These are phyloP conservation scores for Lyophyllum shimeji DNA, from an alignment of 768 basidiomycete species.

Conservation along the genomic window DNA sequence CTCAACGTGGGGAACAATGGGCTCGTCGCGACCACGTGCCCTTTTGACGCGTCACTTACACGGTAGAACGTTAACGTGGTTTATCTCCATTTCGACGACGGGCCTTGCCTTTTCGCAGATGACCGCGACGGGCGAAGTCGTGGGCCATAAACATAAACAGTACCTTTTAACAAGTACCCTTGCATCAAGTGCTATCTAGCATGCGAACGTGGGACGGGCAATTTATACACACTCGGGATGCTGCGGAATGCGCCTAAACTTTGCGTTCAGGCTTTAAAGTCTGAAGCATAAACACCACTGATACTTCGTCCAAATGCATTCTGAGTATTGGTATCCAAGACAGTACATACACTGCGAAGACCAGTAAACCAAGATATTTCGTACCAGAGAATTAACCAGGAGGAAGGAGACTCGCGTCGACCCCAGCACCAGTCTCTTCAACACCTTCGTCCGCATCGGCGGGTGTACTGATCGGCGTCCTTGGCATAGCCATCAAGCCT, in stretches of 20 bases:
- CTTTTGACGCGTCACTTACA: slow-evolving; percentile 44
- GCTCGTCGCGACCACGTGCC: slow-evolving; percentile 45
- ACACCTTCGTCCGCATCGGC: slow-evolving; percentile 31
- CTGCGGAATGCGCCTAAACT: no score
- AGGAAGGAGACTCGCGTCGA: slow-evolving; percentile 92
- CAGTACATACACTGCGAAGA: neutral
- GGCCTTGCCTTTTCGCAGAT: neutral
- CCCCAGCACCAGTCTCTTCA: slow-evolving; percentile 42
- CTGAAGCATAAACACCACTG: neutral
- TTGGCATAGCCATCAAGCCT: slow-evolving; percentile 99
- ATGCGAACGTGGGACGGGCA: neutral
- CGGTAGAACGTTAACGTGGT: neutral
- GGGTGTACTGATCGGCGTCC: slow-evolving; percentile 74
- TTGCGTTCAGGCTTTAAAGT: no score
- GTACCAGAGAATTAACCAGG: slow-evolving; percentile 65
- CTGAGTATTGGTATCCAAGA: neutral
- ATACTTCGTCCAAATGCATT: neutral
- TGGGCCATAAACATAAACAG: no score
- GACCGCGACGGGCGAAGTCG: neutral
- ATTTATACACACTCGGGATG: neutral
- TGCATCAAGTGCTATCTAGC: neutral
- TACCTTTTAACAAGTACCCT: no score
- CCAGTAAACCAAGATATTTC: neutral
- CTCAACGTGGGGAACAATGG: slow-evolving; percentile 14
- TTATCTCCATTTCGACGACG: slow-evolving; percentile 7